Conservation (phyloP, 2,329 filamentous ascomycete genomes). For the Stemphylium vesicarium region DNA sequence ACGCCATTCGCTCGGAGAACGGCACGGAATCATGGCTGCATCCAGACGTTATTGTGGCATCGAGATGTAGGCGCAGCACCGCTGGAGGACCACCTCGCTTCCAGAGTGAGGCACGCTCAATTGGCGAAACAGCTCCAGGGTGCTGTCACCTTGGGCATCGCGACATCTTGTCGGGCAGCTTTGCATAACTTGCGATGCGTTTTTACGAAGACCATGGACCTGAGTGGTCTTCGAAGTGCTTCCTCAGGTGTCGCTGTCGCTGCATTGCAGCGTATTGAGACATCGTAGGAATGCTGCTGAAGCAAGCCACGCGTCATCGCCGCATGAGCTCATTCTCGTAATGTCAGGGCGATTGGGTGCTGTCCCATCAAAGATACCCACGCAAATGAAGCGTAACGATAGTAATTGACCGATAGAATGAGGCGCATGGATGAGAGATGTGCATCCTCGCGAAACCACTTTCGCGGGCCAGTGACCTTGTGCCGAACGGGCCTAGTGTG, state of each 20-base stretch:
- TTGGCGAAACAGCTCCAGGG: conserved; percentile 29
- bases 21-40: background rate
- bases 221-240: background rate
- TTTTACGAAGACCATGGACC: background rate
- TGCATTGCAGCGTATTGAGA: background rate
- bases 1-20: background rate
- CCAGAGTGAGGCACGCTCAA: conserved; percentile 25
- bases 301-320: background rate
- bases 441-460: background rate
- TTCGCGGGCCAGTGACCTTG: background rate
- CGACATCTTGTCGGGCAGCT: conserved; percentile 18
- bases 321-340: background rate
- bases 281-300: background rate
- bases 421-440: background rate
- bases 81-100: conserved; percentile 22
- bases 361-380: background rate
- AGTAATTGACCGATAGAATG: background rate
- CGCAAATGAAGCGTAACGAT: background rate
- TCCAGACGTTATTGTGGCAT: background rate
- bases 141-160: conserved; percentile 27
- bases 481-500: background rate
- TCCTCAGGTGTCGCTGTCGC: background rate
- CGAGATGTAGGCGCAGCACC: conserved; percentile 8
- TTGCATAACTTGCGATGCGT: conserved; percentile 8
- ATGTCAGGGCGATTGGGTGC: too few relatives aligned